Conservation (phyloP, 352 stramenopile species). For the Pythium utonaiense region DNA sequence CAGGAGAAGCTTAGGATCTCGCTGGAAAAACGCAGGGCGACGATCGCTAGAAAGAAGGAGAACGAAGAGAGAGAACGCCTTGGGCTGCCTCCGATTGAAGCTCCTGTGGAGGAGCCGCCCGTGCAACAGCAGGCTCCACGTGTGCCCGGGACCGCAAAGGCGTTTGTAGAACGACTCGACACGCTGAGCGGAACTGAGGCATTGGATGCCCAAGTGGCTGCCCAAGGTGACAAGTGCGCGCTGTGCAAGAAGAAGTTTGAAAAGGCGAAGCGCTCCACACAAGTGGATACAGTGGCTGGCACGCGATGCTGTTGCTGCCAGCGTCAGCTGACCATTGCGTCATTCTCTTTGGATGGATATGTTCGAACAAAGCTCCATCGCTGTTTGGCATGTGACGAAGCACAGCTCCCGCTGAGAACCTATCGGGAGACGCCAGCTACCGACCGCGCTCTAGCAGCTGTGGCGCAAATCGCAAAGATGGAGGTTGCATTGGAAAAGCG, state of each 20-base stretch:
- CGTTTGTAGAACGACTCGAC: too few species aligned
- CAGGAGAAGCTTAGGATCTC: neutral
- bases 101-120: too few species aligned
- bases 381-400: too few species aligned
- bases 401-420: too few species aligned
- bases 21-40: neutral
- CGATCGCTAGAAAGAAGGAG: neutral
- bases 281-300: neutral
- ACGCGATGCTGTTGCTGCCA: slow-evolving; percentile 6
- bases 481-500: neutral
- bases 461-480: neutral
- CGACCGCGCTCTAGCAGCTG: neutral
- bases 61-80: neutral
- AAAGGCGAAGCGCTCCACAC: neutral
- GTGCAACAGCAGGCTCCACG: too few species aligned
- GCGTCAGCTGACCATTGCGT: neutral
- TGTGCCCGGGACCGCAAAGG: too few species aligned
- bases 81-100: neutral
- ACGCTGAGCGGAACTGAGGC: too few species aligned
- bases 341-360: slow-evolving; percentile 3
- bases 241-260: neutral
- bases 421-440: neutral
- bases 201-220: neutral
- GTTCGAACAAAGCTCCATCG: neutral
- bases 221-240: neutral